These are phyloP conservation scores for Paracorniculantispora psalliotae DNA, from an alignment of 2,329 filamentous ascomycete species.

Conservation along the genomic window DNA sequence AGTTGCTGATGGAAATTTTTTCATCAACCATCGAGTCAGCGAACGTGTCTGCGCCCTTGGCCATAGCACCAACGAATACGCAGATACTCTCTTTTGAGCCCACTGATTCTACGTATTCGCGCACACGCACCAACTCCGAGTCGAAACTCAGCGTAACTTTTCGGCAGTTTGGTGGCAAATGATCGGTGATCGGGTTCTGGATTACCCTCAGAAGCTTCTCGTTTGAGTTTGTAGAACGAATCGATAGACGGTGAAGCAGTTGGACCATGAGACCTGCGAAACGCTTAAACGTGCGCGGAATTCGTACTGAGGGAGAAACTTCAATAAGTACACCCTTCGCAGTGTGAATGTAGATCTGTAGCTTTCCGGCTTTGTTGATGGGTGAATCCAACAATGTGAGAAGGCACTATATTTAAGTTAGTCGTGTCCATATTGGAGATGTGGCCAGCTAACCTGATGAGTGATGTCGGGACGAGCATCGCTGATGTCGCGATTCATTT, in stretches of 20 bases:
- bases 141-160: constrained; percentile 98
- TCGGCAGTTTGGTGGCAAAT: constrained; percentile 92
- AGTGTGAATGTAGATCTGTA: constrained; percentile 98
- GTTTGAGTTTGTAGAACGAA: constrained; percentile 92
- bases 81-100: constrained; percentile 86
- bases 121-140: constrained; percentile 76
- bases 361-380: constrained; percentile 94
- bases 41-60: constrained; percentile 92
- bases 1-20: constrained; percentile 97
- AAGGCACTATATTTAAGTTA: constrained; percentile 62
- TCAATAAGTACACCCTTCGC: constrained; percentile 96
- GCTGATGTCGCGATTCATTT: constrained; percentile 98
- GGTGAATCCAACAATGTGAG: constrained; percentile 95
- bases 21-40: constrained; percentile 93
- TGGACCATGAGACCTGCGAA: constrained; percentile 99
- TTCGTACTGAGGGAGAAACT: constrained; percentile 95
- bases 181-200: constrained; percentile 95
- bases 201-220: constrained; percentile 98
- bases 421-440: neutral
- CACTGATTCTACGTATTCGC: constrained; percentile 81
- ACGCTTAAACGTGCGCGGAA: constrained; percentile 96
- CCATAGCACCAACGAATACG: constrained; percentile 98
- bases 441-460: constrained; percentile 69
- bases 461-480: constrained; percentile 97
- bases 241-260: constrained; percentile 89